phyloP scores from a whole-genome alignment of 768 basidiomycete species.

The Collybia sordida region DNA sequence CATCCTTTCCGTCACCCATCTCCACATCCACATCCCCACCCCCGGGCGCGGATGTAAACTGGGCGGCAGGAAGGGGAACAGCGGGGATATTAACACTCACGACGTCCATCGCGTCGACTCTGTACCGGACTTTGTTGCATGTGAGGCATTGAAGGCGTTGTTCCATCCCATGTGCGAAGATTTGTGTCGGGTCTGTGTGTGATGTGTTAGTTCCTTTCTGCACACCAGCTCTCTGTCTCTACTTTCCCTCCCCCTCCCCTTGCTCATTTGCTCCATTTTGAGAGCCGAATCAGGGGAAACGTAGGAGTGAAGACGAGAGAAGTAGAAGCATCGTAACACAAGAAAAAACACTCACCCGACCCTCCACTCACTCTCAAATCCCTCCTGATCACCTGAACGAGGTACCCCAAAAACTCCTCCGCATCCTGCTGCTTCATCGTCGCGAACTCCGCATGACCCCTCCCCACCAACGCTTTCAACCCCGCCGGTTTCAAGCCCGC shows the following conservation, averaged over 20 bases:
- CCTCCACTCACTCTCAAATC: constrained; percentile 40
- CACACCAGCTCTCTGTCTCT: too few relatives aligned
- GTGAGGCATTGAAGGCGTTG: constrained; percentile 81
- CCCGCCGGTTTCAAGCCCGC: constrained; percentile 77
- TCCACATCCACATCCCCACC: constrained; percentile 32
- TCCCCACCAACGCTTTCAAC: constrained; percentile 90
- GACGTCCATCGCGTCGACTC: constrained; percentile 71
- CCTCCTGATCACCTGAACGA: constrained; percentile 72
- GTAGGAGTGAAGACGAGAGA: too few relatives aligned
- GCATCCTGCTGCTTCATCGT: constrained; percentile 98
- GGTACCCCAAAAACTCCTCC: constrained; percentile 88
- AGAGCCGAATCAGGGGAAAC: too few relatives aligned
- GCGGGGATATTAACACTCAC: constrained; percentile 83
- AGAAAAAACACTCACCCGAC: background rate
- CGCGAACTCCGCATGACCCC: constrained; percentile 89
- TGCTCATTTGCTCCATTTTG: too few relatives aligned
- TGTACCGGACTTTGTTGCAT: constrained; percentile 82
- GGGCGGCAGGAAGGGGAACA: too few relatives aligned
- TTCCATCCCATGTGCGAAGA: constrained; percentile 82
- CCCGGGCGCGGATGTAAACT: too few relatives aligned
- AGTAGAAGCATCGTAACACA: background rate
- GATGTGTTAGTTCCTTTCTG: too few relatives aligned
- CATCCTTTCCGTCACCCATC: too few relatives aligned
- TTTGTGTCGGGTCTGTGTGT: constrained; percentile 63
- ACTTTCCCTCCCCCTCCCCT: too few relatives aligned